phyloP scores from a whole-genome alignment of 257 asterid genomes.

The Solanum dulcamara region DNA sequence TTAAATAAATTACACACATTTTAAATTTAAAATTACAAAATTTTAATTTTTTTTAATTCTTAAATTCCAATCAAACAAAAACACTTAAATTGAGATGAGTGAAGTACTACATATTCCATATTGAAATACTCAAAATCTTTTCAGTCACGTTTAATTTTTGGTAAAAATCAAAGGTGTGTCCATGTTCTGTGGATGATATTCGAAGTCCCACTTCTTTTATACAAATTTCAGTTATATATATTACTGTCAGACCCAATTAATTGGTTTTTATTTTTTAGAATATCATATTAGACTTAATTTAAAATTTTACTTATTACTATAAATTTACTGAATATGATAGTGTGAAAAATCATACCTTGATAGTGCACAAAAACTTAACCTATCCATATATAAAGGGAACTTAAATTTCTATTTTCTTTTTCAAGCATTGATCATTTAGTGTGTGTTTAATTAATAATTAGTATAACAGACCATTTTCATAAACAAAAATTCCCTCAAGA shows the following conservation, averaged over 20 bases:
- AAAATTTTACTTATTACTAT: background rate
- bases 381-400: constrained; percentile 22
- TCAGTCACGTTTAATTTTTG: background rate
- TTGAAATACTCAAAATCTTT: background rate
- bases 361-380: background rate
- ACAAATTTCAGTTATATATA: background rate
- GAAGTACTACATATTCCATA: background rate
- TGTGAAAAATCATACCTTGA: background rate
- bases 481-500: background rate
- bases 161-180: constrained; percentile 2
- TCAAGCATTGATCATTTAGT: too few relatives aligned
- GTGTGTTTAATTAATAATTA: background rate
- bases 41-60: too few relatives aligned
- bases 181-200: constrained; percentile 48
- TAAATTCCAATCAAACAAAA: background rate
- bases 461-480: background rate
- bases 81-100: background rate
- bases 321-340: too few relatives aligned
- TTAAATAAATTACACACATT: too few relatives aligned
- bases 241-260: background rate
- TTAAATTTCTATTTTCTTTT: background rate
- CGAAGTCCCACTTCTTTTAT: constrained; percentile 10
- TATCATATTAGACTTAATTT: background rate
- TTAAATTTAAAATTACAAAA: too few relatives aligned
- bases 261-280: background rate